phyloP scores from a whole-genome alignment of 305 asterid genomes.

The Salvia sclarea region DNA sequence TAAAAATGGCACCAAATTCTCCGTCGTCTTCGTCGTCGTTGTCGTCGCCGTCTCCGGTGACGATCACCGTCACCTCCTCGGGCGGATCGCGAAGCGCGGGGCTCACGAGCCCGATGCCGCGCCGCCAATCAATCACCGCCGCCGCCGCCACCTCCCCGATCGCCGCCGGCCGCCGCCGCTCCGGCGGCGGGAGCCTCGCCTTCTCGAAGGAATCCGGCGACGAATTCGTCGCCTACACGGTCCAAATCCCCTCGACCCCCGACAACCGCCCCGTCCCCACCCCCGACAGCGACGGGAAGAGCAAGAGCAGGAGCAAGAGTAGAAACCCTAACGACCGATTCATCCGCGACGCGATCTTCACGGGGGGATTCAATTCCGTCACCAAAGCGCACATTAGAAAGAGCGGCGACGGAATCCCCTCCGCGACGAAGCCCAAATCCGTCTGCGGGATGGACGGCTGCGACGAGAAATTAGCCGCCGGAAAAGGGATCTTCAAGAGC shows the following conservation, averaged over 20 bases:
- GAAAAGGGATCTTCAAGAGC: constrained; percentile 39
- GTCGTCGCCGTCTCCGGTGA: constrained; percentile 85
- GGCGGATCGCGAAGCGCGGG: constrained; percentile 59
- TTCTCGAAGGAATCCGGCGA: constrained; percentile 70
- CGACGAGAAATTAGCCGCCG: constrained; percentile 60
- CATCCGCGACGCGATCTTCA: constrained; percentile 73
- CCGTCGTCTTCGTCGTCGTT: too few species aligned
- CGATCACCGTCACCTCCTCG: constrained; percentile 73
- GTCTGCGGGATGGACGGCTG: constrained; percentile 79
- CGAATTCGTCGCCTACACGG: constrained; percentile 82
- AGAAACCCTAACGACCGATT: constrained; percentile 53
- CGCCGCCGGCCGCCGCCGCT: constrained; percentile 45
- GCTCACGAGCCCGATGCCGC: constrained; percentile 72
- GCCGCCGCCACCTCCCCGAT: constrained; percentile 67
- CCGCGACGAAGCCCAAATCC: constrained; percentile 47
- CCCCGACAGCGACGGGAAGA: too few species aligned
- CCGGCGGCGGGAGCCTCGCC: constrained; percentile 54
- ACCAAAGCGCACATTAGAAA: constrained; percentile 73
- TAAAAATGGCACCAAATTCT: constrained; percentile 60
- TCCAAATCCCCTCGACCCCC: constrained; percentile 86
- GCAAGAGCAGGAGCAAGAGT: constrained; percentile 45
- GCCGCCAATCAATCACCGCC: constrained; percentile 84
- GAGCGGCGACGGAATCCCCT: constrained; percentile 52
- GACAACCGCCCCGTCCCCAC: constrained; percentile 52
- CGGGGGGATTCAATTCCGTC: constrained; percentile 81